Base-by-base conservation (phyloP, 768 basidiomycete species). In the Boletellus ananas region DNA sequence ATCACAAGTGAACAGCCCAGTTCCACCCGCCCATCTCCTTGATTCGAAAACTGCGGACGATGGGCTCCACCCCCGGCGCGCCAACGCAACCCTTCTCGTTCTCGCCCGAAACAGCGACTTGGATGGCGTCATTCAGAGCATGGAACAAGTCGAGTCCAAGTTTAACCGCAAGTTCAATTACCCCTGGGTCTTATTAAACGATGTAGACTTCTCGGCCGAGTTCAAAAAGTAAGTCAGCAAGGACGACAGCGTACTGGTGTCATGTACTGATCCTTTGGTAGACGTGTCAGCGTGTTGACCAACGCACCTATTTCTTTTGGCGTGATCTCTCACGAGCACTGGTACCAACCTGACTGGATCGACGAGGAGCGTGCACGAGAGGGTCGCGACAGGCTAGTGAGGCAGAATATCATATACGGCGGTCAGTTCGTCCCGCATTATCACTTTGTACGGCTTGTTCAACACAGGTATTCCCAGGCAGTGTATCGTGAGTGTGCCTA, bases 301-400 rank as follows among this genome's bases (percentile, higher is more conserved):
- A 56, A 66, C 10, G 68, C 74, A 3, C 69, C 73, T 4, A 70
- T 80, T 29, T 61, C 70, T 14, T 86, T 83, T 56, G 84, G 82
- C 8, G 61, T 74, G 2, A 79, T 90, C 21, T 79, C 83, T 16
- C 65, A 63, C 20, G 75, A 80, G 3, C 75, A 86, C 45, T 90
- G 87, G 87, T 69, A 71, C 53, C 87, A 89, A 62, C 87, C 87
- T 0, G 74, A 75, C 31, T 86, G 78, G 80, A 80, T 90, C 40
- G 85, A 90, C 55, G 85, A 89, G 58, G 74, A 75, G 11, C 72
- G 74, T 38, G 88, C 87, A 1, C 67, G 64, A 2, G 72, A 72
- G 16, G 75, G 74, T 12, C 70, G 85, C 31, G 68, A 77, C 35
- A 72, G 74, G 48, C 78, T 90, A 76, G 73, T 67, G 4, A 56